Conservation (phyloP, 2,329 filamentous ascomycete genomes). For the Ciborinia camelliae region DNA sequence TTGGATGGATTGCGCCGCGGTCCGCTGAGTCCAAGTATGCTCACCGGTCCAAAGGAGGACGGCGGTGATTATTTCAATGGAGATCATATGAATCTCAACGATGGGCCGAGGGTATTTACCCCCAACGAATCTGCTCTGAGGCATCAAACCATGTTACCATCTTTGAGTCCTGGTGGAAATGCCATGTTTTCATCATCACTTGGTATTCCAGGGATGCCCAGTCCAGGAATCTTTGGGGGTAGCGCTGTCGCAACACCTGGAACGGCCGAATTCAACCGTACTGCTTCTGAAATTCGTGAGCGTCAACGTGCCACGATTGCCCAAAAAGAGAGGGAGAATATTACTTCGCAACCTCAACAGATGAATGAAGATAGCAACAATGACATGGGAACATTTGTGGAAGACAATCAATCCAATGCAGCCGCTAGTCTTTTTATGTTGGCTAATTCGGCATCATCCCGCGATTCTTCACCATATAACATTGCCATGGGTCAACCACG, state of each 20-base stretch:
- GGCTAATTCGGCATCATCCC: conserved; percentile 61
- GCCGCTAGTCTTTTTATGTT: conserved; percentile 93
- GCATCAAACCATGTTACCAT: conserved; percentile 37
- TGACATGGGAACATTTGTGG: conserved; percentile 65
- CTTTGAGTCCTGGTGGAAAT: conserved; percentile 88
- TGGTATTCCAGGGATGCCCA: conserved; percentile 48
- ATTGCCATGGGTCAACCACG: conserved; percentile 20
- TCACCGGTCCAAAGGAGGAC: conserved; percentile 67
- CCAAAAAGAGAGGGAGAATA: conserved; percentile 51
- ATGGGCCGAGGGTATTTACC: conserved; percentile 62
- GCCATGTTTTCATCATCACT: conserved; percentile 82
- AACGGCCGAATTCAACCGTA: conserved; percentile 91
- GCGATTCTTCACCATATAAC: conserved; percentile 50
- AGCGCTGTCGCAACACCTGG: conserved; percentile 71
- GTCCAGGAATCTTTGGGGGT: conserved; percentile 79
- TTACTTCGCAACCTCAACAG: conserved; percentile 54
- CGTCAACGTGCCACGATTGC: conserved; percentile 60
- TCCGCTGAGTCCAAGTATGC: conserved; percentile 94
- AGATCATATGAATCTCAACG: conserved; percentile 46
- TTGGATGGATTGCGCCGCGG: conserved; percentile 88
- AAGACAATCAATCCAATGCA: conserved; percentile 71
- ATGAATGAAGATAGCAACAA: conserved; percentile 28
- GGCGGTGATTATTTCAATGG: conserved; percentile 82
- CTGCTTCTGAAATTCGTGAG: conserved; percentile 50
- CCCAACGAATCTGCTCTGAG: conserved; percentile 95